Conservation (phyloP, 148 eudicot genomes). For the Bassia scoparia region DNA sequence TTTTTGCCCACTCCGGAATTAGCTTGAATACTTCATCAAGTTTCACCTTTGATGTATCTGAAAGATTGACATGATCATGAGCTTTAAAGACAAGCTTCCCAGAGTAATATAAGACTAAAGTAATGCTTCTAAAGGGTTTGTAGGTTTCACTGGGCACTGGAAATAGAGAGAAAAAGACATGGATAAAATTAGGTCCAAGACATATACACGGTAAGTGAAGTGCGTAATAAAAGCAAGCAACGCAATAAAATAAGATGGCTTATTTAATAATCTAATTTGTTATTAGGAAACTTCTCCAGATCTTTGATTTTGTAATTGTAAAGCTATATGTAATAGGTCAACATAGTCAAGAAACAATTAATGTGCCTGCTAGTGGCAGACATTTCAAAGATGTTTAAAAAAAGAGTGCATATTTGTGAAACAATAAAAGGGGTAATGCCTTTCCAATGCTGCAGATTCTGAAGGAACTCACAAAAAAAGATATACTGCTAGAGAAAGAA, state of each 20-base stretch:
- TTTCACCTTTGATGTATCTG: conserved; percentile 41
- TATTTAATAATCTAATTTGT: neutral
- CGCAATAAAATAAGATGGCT: neutral
- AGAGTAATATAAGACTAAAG: neutral
- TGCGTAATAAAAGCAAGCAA: neutral
- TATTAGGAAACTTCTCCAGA: neutral
- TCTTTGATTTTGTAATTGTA: neutral
- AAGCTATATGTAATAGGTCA: neutral
- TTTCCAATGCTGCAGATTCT: neutral
- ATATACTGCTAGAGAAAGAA: neutral
- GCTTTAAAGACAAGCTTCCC: neutral
- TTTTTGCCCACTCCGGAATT: conserved; percentile 59
- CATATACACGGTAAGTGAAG: neutral
- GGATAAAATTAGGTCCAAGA: neutral
- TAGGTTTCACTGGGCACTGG: neutral
- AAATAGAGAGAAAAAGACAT: neutral
- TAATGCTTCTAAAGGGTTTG: neutral
- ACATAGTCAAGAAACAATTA: neutral
- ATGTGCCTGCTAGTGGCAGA: neutral
- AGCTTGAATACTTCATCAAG: conserved; percentile 48
- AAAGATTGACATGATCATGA: conserved; percentile 7
- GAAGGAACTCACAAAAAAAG: conserved; percentile 1
- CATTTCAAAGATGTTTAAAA: neutral
- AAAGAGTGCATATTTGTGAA: neutral
- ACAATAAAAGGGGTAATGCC: neutral